Evolutionary conservation across 257 asterid species (phyloP).

Genomic region (Przewalskia tangutica): DNA sequence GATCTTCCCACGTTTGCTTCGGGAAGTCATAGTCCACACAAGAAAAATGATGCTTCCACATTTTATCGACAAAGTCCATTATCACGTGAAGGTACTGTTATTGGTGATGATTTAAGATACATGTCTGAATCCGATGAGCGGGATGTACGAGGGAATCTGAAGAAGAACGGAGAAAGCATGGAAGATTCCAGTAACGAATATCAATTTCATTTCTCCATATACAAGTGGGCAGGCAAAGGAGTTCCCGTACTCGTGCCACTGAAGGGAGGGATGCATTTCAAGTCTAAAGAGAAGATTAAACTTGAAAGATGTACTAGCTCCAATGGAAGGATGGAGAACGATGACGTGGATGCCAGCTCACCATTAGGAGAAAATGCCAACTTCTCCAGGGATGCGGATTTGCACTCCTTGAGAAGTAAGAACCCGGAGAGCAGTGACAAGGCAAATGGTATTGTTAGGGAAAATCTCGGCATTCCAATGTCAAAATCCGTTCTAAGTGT

Average conservation of each 20-base stretch:
- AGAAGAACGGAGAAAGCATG: constrained; percentile 7
- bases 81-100: constrained; percentile 25
- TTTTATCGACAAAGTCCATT: constrained; percentile 33
- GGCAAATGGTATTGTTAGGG: constrained; percentile 2
- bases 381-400: constrained; percentile 1
- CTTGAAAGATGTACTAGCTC: constrained; percentile 27
- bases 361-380: neutral
- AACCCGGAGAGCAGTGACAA: constrained; percentile 9
- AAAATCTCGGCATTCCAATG: constrained; percentile 11
- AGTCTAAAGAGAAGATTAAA: constrained; percentile 13
- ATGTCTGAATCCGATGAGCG: constrained; percentile 17
- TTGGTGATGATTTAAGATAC: constrained; percentile 18
- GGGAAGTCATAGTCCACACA: constrained; percentile 14
- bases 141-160: constrained; percentile 10
- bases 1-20: constrained; percentile 38
- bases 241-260: constrained; percentile 45
- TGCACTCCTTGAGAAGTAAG: constrained; percentile 9
- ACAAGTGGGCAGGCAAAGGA: constrained; percentile 77
- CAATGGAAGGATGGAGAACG: constrained; percentile 26
- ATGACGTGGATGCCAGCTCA: neutral
- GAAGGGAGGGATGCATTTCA: constrained; percentile 17
- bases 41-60: constrained; percentile 17
- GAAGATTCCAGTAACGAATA: constrained; percentile 16
- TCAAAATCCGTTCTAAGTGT: constrained; percentile 7
- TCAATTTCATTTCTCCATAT: constrained; percentile 83